Evolutionary conservation across 306 rosid genomes (phyloP).

Genomic region (Aeschynomene evenia): DNA sequence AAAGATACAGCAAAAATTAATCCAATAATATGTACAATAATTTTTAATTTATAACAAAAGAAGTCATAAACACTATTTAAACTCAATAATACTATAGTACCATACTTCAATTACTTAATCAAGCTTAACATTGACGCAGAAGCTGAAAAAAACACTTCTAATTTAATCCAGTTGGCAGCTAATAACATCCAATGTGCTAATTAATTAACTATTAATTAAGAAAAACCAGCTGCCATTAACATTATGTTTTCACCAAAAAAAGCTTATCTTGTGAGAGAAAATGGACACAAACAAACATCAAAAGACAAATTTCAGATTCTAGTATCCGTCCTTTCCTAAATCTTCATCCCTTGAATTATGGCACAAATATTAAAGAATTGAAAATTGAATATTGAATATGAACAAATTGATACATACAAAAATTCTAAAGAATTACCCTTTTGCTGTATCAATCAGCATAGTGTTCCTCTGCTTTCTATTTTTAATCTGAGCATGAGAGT

Average conservation of each 20-base stretch:
- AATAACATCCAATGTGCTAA: background rate
- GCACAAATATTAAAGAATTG: background rate
- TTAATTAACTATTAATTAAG: background rate
- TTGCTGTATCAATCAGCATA: background rate
- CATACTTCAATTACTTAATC: background rate
- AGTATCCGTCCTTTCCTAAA: background rate
- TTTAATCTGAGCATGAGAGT: too few relatives aligned
- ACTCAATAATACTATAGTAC: background rate
- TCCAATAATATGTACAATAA: too few relatives aligned
- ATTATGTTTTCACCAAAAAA: background rate
- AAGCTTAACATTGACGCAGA: background rate
- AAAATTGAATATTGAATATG: too few relatives aligned
- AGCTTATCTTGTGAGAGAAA: background rate
- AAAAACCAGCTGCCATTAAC: background rate
- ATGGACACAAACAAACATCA: background rate
- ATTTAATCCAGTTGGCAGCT: background rate
- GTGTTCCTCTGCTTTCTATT: too few relatives aligned
- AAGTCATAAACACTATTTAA: too few relatives aligned
- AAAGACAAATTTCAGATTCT: background rate
- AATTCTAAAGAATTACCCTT: background rate
- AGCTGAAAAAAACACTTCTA: background rate
- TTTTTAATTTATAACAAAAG: too few relatives aligned
- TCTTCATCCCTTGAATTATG: background rate
- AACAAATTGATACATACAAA: too few relatives aligned
- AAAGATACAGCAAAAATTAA: too few relatives aligned